Base-by-base conservation (phyloP, 2,329 filamentous ascomycete species). In the Ophiosphaerella herpotricha region DNA sequence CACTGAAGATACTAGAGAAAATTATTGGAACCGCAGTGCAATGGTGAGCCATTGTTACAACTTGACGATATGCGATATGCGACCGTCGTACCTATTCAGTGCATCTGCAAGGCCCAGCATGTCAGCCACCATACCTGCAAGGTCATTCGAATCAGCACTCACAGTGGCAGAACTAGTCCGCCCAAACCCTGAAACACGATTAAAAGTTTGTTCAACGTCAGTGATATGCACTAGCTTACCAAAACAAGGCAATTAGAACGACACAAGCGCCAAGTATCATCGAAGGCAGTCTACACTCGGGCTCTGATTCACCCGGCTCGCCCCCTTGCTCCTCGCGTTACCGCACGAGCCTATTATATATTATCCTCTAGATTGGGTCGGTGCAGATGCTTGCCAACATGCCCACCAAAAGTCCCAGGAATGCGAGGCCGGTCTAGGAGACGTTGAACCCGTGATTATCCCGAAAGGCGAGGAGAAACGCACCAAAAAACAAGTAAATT, bases 401-500 rank as follows among this genome's bases (percentile, higher is more conserved):
- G 38, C 88, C 87, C 2, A 85, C 75, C 41, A 89, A 78, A 26
- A 72, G 51, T 8, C 69, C 88, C 39, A 94, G 65, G 72, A 96
- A 96, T 12, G 85, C 82, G 48, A 94, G 75, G n/a, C 91, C 92
- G 9, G 84, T 79, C 73, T 96, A 88, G 80, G 88, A 94, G 9
- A 91, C 77, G 45, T 84, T 85, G 76, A 96, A 91, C 16, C 83
- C 85, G 69, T 95, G 88, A 39, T 88, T 85, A 38, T 80, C 82
- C 23, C 79, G 71, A 66, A 96, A 96, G 13, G 96, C 85, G 38
- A 95, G 77, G 5, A 88, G 83, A 64, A 96, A 96, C 0, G 91
- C 91, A 16, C 91, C 91, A 69, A 96, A 95, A 77, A 95, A 96
- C 34, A 96, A 83, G 68, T 96, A 96, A 2, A 96, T 76, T 38